A percentile compares a stretch with the other conserved stretches of the same genome.
These are phyloP conservation scores for Solanum piurae DNA, from an alignment of 257 asterid genomes.

Conservation along the genomic window DNA sequence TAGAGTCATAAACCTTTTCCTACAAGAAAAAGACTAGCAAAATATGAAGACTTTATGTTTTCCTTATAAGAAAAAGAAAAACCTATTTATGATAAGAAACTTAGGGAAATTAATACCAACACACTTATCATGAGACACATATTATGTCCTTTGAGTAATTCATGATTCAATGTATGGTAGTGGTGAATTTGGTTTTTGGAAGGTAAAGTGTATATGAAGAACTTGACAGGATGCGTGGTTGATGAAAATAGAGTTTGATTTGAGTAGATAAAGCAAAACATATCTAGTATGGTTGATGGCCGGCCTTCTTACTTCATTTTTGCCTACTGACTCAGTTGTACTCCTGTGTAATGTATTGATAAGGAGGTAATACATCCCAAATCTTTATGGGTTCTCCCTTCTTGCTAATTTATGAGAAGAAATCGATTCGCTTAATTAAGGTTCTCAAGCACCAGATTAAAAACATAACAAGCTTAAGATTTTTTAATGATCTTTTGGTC, in stretches of 20 bases:
- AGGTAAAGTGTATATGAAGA: constrained; percentile 80
- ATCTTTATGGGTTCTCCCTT: not conserved
- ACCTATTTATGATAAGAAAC: no score
- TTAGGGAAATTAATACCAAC: no score
- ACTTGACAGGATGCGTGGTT: constrained; percentile 65
- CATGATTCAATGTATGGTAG: constrained; percentile 68
- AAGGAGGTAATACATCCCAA: constrained; percentile 42
- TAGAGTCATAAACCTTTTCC: no score
- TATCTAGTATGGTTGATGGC: constrained; percentile 58
- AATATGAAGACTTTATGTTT: constrained; percentile 24
- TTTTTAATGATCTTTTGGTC: not conserved
- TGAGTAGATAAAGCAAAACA: constrained; percentile 76
- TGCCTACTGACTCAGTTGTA: constrained; percentile 67
- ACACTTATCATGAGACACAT: constrained; percentile 1
- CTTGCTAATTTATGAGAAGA: not conserved
- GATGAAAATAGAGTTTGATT: constrained; percentile 63
- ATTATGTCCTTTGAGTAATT: constrained; percentile 54
- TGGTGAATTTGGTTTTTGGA: constrained; percentile 18
- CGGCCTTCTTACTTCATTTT: constrained; percentile 53
- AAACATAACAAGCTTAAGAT: not conserved
- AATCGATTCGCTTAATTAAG: not conserved
- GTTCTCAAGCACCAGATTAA: not conserved
- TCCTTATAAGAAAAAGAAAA: no score
- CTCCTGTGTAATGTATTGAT: constrained; percentile 74
- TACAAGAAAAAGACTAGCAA: constrained; percentile 3